These are phyloP conservation scores for Plectosphaerella cucumerina DNA, from an alignment of 2,329 filamentous ascomycete species.

Conservation along the genomic window DNA sequence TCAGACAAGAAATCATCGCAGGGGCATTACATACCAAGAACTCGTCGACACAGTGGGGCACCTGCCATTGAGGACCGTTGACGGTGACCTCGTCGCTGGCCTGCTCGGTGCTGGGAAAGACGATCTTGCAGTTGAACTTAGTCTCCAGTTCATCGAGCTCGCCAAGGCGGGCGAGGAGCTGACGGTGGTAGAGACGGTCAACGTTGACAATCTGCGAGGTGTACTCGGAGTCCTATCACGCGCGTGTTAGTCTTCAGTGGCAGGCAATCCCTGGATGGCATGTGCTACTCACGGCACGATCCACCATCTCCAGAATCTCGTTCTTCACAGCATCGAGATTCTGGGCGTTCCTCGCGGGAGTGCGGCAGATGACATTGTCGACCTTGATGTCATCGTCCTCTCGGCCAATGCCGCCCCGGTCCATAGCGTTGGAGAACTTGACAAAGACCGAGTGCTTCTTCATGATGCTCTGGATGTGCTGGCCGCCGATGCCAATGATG, in stretches of 20 bases:
- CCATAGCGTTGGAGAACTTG: constrained; percentile 99
- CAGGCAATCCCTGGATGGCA: not conserved
- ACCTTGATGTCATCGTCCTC: constrained; percentile 98
- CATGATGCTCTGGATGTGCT: constrained; percentile 99
- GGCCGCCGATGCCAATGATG: constrained; percentile 96
- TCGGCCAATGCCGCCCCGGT: constrained; percentile 84
- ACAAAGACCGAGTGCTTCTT: constrained; percentile 99
- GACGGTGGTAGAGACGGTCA: constrained; percentile 91
- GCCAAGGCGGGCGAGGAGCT: constrained; percentile 80
- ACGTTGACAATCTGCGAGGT: constrained; percentile 91
- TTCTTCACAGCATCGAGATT: constrained; percentile 96
- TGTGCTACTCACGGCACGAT: constrained; percentile 66
- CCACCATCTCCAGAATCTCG: constrained; percentile 99
- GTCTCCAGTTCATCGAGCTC: constrained; percentile 95
- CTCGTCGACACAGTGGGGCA: constrained; percentile 92
- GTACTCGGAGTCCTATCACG: constrained; percentile 79
- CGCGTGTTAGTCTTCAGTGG: constrained; percentile 9
- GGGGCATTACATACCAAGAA: constrained; percentile 62
- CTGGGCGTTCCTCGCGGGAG: constrained; percentile 92
- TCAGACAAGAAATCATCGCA: not conserved
- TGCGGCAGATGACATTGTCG: constrained; percentile 98
- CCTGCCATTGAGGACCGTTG: constrained; percentile 96
- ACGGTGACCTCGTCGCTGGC: constrained; percentile 95
- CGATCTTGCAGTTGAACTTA: constrained; percentile 99
- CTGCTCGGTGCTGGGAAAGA: constrained; percentile 95